Evolutionary conservation across 2,329 filamentous ascomycete species (phyloP).

Genomic region (Fusarium falciforme): DNA sequence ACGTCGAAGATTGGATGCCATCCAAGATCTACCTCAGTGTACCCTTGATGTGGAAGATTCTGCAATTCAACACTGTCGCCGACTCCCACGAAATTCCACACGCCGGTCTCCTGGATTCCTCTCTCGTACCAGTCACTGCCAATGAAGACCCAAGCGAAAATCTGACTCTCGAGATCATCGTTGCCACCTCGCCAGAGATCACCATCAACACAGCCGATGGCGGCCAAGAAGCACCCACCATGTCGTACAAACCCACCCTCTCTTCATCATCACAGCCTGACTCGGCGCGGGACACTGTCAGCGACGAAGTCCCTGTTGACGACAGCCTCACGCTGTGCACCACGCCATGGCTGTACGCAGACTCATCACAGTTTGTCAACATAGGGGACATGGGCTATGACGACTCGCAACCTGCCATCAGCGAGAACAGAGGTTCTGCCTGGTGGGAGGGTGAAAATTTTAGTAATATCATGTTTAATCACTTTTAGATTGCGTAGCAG

Average conservation of each 20-base stretch:
- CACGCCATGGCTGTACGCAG: slow-evolving; percentile 57
- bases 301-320: slow-evolving; percentile 47
- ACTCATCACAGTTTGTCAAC: slow-evolving; percentile 53
- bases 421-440: slow-evolving; percentile 43
- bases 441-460: slow-evolving; percentile 57
- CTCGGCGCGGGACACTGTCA: slow-evolving; percentile 39
- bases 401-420: slow-evolving; percentile 43
- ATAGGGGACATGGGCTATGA: slow-evolving; percentile 51
- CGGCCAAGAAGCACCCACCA: slow-evolving; percentile 60
- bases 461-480: slow-evolving; percentile 54
- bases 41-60: slow-evolving; percentile 64
- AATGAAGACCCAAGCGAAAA: slow-evolving; percentile 50
- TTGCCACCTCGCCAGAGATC: slow-evolving; percentile 63
- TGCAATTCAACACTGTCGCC: slow-evolving; percentile 59
- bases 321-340: slow-evolving; percentile 55
- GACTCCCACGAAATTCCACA: slow-evolving; percentile 50
- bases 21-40: slow-evolving; percentile 64
- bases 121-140: slow-evolving; percentile 49
- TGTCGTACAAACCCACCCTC: slow-evolving; percentile 48
- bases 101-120: slow-evolving; percentile 55
- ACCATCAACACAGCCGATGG: slow-evolving; percentile 63
- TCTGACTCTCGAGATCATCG: slow-evolving; percentile 60
- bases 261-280: slow-evolving; percentile 28
- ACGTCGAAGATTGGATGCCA: slow-evolving; percentile 63
- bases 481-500: slow-evolving; percentile 43